phyloP scores from a whole-genome alignment of 495 filamentous ascomycete genomes.

The Hypoxylon fuscum region DNA sequence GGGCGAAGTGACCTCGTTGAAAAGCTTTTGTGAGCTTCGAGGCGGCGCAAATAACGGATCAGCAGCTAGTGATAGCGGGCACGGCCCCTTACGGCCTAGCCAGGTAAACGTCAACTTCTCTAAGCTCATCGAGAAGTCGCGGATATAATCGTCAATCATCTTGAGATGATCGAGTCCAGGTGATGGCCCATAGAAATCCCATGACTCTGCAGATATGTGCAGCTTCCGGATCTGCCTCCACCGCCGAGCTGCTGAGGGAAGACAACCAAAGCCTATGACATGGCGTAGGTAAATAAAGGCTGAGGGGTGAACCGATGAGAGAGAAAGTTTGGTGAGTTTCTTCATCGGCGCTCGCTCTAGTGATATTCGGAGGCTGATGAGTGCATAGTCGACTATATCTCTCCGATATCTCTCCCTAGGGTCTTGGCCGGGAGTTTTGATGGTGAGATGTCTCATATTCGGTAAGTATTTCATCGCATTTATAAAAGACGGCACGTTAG shows the following conservation, averaged over 20 bases:
- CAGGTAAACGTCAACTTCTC: slow-evolving; percentile 74
- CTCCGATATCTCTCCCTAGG: slow-evolving; percentile 72
- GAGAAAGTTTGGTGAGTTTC: slow-evolving; percentile 67
- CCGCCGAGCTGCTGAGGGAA: slow-evolving; percentile 67
- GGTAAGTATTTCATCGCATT: slow-evolving; percentile 69
- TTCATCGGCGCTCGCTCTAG: slow-evolving; percentile 71
- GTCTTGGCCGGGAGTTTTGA: slow-evolving; percentile 76
- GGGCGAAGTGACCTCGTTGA: slow-evolving; percentile 62
- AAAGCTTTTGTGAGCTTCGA: slow-evolving; percentile 59
- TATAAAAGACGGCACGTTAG: slow-evolving; percentile 81
- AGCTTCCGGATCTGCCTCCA: slow-evolving; percentile 79
- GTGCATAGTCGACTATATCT: slow-evolving; percentile 80
- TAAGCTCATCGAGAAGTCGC: slow-evolving; percentile 67
- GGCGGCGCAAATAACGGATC: slow-evolving; percentile 68
- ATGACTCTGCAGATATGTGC: slow-evolving; percentile 70
- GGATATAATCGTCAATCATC: slow-evolving; percentile 76
- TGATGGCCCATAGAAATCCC: slow-evolving; percentile 62
- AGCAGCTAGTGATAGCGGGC: slow-evolving; percentile 69
- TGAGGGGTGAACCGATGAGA: slow-evolving; percentile 72
- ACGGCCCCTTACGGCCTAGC: slow-evolving; percentile 72
- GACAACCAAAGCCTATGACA: slow-evolving; percentile 69
- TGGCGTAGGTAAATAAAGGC: slow-evolving; percentile 76
- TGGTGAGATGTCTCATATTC: slow-evolving; percentile 71
- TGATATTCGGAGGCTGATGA: slow-evolving; percentile 80
- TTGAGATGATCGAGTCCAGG: slow-evolving; percentile 75